Evolutionary conservation across 306 rosid genomes (phyloP).

Genomic region (Sesbania bispinosa): DNA sequence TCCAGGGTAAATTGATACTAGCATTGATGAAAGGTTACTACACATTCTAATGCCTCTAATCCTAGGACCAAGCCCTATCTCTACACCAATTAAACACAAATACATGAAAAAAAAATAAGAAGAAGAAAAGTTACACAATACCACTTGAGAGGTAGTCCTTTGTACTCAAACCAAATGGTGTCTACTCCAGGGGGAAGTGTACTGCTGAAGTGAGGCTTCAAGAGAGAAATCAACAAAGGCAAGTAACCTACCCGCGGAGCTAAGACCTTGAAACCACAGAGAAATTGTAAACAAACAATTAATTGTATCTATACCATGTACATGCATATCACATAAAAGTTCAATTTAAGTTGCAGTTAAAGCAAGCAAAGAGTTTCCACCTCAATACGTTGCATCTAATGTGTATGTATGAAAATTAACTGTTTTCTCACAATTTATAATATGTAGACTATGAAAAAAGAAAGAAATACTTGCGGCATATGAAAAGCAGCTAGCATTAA

Average conservation of each 20-base stretch:
- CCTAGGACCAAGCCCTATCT: background rate
- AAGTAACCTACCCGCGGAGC: conserved; percentile 92
- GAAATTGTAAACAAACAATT: background rate
- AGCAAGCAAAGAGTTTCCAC: no score
- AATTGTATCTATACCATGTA: background rate
- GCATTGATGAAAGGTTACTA: background rate
- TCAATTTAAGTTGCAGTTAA: background rate
- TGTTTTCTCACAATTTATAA: background rate
- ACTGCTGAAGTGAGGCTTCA: conserved; percentile 74
- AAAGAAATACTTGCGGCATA: background rate
- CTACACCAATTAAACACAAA: background rate
- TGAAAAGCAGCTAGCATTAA: background rate
- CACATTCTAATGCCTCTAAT: background rate
- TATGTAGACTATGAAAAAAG: background rate
- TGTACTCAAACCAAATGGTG: conserved; percentile 92
- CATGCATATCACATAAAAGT: background rate
- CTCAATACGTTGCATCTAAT: background rate
- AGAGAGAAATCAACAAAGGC: conserved; percentile 69
- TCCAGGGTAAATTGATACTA: background rate
- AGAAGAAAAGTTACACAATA: background rate
- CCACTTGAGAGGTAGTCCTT: conserved; percentile 92
- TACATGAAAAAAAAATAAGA: background rate
- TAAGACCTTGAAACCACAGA: conserved; percentile 53
- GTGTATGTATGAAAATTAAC: background rate
- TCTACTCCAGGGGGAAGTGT: conserved; percentile 87